phyloP scores from a whole-genome alignment of 2,329 filamentous ascomycete species.

The Cladosporium cucumerinum region DNA sequence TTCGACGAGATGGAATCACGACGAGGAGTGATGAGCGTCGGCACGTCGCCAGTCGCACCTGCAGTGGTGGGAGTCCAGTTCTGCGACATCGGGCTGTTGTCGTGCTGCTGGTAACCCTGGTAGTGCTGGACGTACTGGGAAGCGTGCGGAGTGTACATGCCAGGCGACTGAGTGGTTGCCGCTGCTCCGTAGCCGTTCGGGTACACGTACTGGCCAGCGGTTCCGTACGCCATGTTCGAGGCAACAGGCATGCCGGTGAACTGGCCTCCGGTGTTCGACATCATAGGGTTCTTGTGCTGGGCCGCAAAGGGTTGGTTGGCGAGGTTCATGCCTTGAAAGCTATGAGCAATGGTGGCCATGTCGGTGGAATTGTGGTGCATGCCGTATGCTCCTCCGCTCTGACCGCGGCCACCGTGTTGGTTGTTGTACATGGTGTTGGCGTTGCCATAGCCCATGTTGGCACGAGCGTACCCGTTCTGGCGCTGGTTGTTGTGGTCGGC shows the following conservation, averaged over 20 bases:
- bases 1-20: conserved; percentile 52
- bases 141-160: conserved; percentile 45
- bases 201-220: conserved; percentile 33
- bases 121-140: conserved; percentile 45
- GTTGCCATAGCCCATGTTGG: conserved; percentile 30
- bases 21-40: conserved; percentile 50
- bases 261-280: conserved; percentile 26
- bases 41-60: conserved; percentile 47
- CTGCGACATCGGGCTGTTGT: conserved; percentile 46
- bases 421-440: conserved; percentile 30
- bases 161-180: conserved; percentile 34
- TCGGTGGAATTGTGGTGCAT: conserved; percentile 31
- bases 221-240: conserved; percentile 33
- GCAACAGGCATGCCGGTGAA: conserved; percentile 30
- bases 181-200: conserved; percentile 29
- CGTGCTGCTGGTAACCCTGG: conserved; percentile 43
- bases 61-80: conserved; percentile 42
- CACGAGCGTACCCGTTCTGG: conserved; percentile 29
- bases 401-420: conserved; percentile 31
- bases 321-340: conserved; percentile 41
- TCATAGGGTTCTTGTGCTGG: conserved; percentile 32
- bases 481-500: conserved; percentile 31
- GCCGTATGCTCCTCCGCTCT: conserved; percentile 34
- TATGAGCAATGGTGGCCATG: conserved; percentile 38
- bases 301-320: conserved; percentile 34